Evolutionary conservation across 345 rosid species (phyloP), one percentile per base, ranked within the genome.

Genomic region (Laguncularia racemosa): DNA sequence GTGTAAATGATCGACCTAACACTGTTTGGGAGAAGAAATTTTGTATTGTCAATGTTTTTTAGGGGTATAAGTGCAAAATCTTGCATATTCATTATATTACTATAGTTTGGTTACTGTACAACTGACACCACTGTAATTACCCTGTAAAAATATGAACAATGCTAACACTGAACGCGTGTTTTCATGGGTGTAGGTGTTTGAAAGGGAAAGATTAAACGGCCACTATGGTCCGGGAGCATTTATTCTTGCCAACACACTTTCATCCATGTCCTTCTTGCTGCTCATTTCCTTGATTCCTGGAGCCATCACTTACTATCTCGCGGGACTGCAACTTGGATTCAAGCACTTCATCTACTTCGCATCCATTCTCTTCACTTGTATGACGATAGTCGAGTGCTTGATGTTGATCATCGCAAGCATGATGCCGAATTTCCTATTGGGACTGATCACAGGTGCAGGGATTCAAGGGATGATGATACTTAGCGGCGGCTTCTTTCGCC

Each of bases 371-470:
- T 78, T 80, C 14, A 66, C 74, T 11, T 71, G 81, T 58, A 53
- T 83, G 78, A 47, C 76, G 64, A 21, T 78, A 51, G 77, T 83
- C 0, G 89, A 80, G 63, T 69, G 89, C 69, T 21, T 83, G 19
- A 80, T 83, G 89, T 76, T 80, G 85, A 66, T 57, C 2, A 78
- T 83, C 0, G 83, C 85, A 4, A 78, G 80, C 33, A 5, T 80
- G 0, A 73, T 83, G 13, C 89, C 83, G 0, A 68, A 75, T 40
- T 83, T 62, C 48, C 70, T 77, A 16, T 73, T 80, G 85, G 89
- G 83, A 2, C 71, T 83, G 44, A 78, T 80, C 16, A 56, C 73
- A 0, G 83, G 85, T 9, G 70, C 83, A 3, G 89, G 85, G 18
- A 76, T 80, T 55, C 86, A 76, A 64, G 86, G 68, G 0, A 3